These are phyloP conservation scores for Asterionellopsis glacialis DNA, from an alignment of 108 stramenopile species.

Conservation along the genomic window DNA sequence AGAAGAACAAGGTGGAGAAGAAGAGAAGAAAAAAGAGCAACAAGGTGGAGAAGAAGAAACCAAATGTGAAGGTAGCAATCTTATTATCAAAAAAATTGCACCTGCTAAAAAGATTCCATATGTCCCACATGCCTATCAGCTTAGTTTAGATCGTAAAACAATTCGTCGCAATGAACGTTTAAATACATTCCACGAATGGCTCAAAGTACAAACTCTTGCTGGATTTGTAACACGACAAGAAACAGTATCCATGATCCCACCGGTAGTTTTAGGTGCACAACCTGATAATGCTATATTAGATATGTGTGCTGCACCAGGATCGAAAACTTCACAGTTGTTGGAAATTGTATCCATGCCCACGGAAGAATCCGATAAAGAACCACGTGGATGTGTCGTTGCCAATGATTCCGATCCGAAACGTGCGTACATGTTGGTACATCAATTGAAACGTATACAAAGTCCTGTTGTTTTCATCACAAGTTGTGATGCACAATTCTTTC, in stretches of 20 bases:
- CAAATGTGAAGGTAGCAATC: not conserved
- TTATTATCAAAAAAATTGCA: constrained; percentile 44
- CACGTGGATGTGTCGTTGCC: constrained; percentile 88
- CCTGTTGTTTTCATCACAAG: constrained; percentile 85
- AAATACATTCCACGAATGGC: constrained; percentile 59
- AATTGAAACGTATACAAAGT: constrained; percentile 83
- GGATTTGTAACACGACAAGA: constrained; percentile 96
- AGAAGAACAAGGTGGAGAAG: constrained; percentile 9
- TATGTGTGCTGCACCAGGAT: constrained; percentile 98
- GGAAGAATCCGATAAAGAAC: constrained; percentile 18
- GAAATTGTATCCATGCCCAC: constrained; percentile 66
- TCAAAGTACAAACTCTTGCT: constrained; percentile 75
- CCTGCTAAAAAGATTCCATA: constrained; percentile 67
- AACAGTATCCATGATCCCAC: constrained; percentile 98
- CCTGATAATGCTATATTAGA: constrained; percentile 84
- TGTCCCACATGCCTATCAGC: constrained; percentile 67
- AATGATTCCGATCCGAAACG: constrained; percentile 93
- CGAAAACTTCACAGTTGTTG: constrained; percentile 95
- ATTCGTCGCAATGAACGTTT: constrained; percentile 64
- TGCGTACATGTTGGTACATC: constrained; percentile 96
- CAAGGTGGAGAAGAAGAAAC: constrained; percentile 5
- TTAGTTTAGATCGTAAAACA: constrained; percentile 65
- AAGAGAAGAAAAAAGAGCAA: constrained; percentile 10
- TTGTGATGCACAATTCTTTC: constrained; percentile 90
- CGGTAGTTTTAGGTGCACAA: constrained; percentile 83